Conservation (phyloP, 2,329 filamentous ascomycete genomes). For the Niveomyces coronatus region DNA sequence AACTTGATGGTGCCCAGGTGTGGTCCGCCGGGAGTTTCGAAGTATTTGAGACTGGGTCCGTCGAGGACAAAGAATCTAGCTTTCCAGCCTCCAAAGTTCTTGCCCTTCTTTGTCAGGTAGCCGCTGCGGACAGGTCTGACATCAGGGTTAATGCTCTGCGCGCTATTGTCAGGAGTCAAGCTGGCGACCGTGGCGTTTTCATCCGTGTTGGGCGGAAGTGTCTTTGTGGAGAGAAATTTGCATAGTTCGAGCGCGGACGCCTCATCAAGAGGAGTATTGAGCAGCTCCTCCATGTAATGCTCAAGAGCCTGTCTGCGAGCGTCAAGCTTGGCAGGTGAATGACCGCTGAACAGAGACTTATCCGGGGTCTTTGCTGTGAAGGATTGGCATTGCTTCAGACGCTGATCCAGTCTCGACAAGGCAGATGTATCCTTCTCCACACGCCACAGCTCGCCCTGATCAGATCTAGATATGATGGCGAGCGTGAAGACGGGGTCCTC, state of each 20-base stretch:
- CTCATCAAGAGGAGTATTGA: slow-evolving; percentile 74
- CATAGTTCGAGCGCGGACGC: slow-evolving; percentile 71
- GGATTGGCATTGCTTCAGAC: slow-evolving; percentile 61
- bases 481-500: slow-evolving; percentile 93
- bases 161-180: slow-evolving; percentile 16
- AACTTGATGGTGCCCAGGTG: slow-evolving; percentile 92
- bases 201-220: slow-evolving; percentile 51
- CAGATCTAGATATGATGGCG: slow-evolving; percentile 68
- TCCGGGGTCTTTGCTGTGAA: slow-evolving; percentile 76
- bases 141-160: slow-evolving; percentile 42
- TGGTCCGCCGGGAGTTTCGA: slow-evolving; percentile 79
- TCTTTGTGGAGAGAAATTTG: slow-evolving; percentile 67
- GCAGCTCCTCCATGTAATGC: slow-evolving; percentile 71
- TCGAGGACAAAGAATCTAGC: slow-evolving; percentile 57
- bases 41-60: slow-evolving; percentile 68
- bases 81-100: slow-evolving; percentile 99
- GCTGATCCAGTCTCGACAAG: slow-evolving; percentile 70
- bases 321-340: slow-evolving; percentile 89
- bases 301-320: slow-evolving; percentile 73
- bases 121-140: slow-evolving; percentile 68
- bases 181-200: slow-evolving; percentile 32
- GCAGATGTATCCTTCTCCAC: slow-evolving; percentile 85
- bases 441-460: slow-evolving; percentile 76
- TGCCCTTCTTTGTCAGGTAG: slow-evolving; percentile 91
- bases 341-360: slow-evolving; percentile 75